phyloP scores from a whole-genome alignment of 352 stramenopile genomes.

The Phytophthora sp. region DNA sequence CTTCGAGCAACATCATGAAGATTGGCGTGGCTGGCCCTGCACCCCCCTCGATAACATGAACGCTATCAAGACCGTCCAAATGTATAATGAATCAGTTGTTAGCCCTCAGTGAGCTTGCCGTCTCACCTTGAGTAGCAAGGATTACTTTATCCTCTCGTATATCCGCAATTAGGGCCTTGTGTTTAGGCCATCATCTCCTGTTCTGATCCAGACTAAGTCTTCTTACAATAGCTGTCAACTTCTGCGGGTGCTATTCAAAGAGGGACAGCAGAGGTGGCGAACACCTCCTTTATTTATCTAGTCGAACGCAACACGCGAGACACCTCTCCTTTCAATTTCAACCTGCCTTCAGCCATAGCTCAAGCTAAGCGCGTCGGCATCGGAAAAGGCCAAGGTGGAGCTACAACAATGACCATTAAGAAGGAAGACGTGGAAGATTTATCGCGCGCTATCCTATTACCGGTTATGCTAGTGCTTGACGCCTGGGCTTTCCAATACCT shows the following conservation, averaged over 20 bases:
- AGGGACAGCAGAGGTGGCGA: neutral
- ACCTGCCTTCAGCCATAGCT: neutral
- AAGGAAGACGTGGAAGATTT: constrained; percentile 17
- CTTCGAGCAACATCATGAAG: neutral
- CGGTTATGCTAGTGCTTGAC: constrained; percentile 40
- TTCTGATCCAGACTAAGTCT: neutral
- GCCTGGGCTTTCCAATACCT: constrained; percentile 47
- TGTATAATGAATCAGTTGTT: too few relatives aligned
- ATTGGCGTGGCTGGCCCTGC: neutral
- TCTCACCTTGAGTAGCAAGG: too few relatives aligned
- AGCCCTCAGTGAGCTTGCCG: too few relatives aligned
- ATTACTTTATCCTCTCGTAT: too few relatives aligned
- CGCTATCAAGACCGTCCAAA: neutral
- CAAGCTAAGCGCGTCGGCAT: neutral
- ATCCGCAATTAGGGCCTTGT: too few relatives aligned
- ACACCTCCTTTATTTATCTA: neutral
- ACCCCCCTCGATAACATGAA: neutral
- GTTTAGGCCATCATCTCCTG: too few relatives aligned
- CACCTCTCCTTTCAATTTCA: neutral
- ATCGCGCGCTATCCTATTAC: constrained; percentile 26
- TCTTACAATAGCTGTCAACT: too few relatives aligned
- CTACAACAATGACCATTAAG: neutral
- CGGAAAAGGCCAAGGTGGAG: neutral
- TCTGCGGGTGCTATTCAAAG: neutral
- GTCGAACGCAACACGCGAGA: neutral